Base-by-base conservation (phyloP, 164 flowering plant genomes). In the Macadamia integrifolia region DNA sequence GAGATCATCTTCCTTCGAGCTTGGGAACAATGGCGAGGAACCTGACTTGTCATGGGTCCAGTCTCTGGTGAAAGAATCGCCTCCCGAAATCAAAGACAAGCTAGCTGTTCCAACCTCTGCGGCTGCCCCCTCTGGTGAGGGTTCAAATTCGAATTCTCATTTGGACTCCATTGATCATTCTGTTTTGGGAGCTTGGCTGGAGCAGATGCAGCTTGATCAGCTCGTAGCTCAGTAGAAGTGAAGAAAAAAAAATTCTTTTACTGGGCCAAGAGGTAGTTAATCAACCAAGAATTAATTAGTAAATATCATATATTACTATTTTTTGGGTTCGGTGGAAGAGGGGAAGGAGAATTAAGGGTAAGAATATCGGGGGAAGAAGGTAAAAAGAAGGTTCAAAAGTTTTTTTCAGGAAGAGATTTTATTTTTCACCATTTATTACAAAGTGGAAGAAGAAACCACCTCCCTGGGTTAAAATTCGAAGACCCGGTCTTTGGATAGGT, bases 1-100 rank as follows among this genome's bases (percentile, higher is more conserved):
- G 44, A 81, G 87, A 62, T 86, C 96, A n/a, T 74, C 86, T n/a
- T 88, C 98, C 0, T 89, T 86, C 43, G 92, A 87, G 81, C 78
- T 79, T 62, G 84, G 78, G 0, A 77, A 76, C 61, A 85, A 80
- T 53, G 85, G 85, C 4, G 97, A 91, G 53, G 96, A 90, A 77
- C 98, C 97, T n/a, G 97, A 93, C 78, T 63, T 91, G 15, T 86
- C 97, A 3, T 93, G 98, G 97, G 97, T 91, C 66, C 97, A 91
- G 49, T 85, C 96, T 7, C 84, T 91, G 57, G 97, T 93, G 56
- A 90, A 84, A 67, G 98, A 93, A 69, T 84, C 98, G 69, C 90
- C 97, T 9, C 86, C 83, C 6, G 98, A 93, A 43, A 68, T 75
- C 17, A 88, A 85, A 69, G 95, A 89, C 28, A 84, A 81, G 69